Base-by-base conservation (phyloP, 2,329 filamentous ascomycete genomes). In the Xylariaceae sp. region DNA sequence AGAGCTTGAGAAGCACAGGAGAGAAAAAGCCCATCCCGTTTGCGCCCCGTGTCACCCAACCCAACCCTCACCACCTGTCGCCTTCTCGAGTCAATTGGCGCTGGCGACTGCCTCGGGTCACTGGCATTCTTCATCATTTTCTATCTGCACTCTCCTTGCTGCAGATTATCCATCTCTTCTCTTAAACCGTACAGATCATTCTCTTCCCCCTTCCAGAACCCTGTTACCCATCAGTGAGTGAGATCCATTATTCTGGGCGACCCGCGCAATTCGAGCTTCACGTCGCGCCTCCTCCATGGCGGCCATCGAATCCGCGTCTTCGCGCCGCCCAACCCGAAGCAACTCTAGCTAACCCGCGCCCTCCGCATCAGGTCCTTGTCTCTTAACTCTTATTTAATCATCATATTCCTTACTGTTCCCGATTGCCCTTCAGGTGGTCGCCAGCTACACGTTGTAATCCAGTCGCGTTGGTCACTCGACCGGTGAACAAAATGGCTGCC, bases 401-500 rank as follows among this genome's bases (percentile, higher is more conserved):
- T 44, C 43, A 38, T 45, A 43, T 42, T 19, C 18, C 36, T 49
- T 31, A n/a, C 18, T 43, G 14, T 18, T 38, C 42, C 33, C 42
- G 33, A 45, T 40, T 41, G 30, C 11, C 31, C n/a, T 30, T 36
- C 22, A 40, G 17, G 14, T 30, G 44, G 45, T 38, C 45, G 48
- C 36, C 27, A 51, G 49, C 47, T 27, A n/a, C 40, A 38, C 40
- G 17, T 52, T 17, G 36, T 54, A 51, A 49, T 55, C 41, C 35
- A 45, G 58, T 59, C 59, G 59, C 55, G 54, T 56, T 51, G 31
- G 39, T 35, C 45, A 32, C 14, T 30, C 39, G 38, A 50, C 39
- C 48, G 12, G 51, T 32, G 30, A 27, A 19, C 58, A 63, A 65
- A 50, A 76, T 75, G 71, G 66, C 65, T 36, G 56, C 62, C 42